A percentile compares a stretch with the other conserved stretches of the same genome.
Conservation (phyloP, 2,329 filamentous ascomycete species). For the Rutstroemia sp. region DNA sequence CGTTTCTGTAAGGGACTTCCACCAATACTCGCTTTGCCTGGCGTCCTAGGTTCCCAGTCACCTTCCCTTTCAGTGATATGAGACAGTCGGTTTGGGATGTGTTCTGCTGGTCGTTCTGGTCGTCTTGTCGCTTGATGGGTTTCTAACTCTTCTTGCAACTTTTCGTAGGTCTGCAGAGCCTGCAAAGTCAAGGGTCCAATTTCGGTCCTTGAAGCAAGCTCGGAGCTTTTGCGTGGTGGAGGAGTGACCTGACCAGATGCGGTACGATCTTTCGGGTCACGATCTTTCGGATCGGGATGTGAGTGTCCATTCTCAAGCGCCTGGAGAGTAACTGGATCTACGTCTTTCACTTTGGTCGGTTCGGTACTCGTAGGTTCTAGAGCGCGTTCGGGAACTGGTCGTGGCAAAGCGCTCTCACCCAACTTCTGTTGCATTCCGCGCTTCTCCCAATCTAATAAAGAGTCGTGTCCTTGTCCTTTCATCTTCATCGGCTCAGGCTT, state of each 20-base stretch:
- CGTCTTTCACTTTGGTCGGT: not conserved
- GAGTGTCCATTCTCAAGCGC: not conserved
- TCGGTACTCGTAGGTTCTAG: not conserved
- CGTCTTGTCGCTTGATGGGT: slow-evolving; percentile 3
- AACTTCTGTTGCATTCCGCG: slow-evolving; percentile 5
- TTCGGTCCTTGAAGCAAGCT: not conserved
- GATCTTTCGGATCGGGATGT: not conserved
- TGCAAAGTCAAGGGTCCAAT: slow-evolving; percentile 6
- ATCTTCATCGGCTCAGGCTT: slow-evolving; percentile 4
- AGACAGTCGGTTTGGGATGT: slow-evolving; percentile 5
- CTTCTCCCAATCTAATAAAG: slow-evolving; percentile 7
- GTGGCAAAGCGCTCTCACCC: slow-evolving; percentile 2
- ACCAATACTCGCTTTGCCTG: not conserved
- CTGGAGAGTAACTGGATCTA: not conserved
- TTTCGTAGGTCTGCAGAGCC: slow-evolving; percentile 5
- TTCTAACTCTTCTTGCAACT: slow-evolving; percentile 1
- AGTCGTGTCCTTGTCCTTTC: not conserved
- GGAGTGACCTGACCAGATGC: not conserved
- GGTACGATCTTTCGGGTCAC: not conserved
- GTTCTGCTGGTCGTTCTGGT: not conserved
- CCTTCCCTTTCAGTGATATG: slow-evolving; percentile 8
- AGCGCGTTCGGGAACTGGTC: not conserved
- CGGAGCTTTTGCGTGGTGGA: slow-evolving; percentile 5
- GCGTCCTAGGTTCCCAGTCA: slow-evolving; percentile 4
- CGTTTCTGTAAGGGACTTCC: slow-evolving; percentile 3